Evolutionary conservation across 108 stramenopile species (phyloP), one percentile per base, ranked within the genome.

Genomic region (Chaetoceros muelleri): DNA sequence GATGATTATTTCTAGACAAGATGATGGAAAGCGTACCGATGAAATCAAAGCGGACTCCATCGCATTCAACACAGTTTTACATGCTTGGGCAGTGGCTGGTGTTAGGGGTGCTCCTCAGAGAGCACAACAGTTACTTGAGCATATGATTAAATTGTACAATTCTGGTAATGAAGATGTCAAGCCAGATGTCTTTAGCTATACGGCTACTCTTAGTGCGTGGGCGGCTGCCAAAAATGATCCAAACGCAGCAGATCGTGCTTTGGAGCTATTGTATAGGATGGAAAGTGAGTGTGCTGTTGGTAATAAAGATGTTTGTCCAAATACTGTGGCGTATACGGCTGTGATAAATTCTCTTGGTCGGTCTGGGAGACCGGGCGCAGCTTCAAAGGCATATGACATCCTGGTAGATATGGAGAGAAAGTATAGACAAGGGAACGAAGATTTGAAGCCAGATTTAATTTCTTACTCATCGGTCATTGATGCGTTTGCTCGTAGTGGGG

Each of bases 141-240:
- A 85, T 61, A 91, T 91, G 90, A 83, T 85, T 55, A 85, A 87
- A 52, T 78, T 91, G 21, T 84, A 82, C 54, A 76, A 77, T 25
- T 70, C 81, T 24, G 85, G 85, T 1, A 84, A 91, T 64, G 62
- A 69, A 45, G 84, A 79, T 18, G 85, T 87, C 13, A 86, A 86
- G 61, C 90, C 90, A 2, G 90, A 91, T 55, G 82, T 79, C 1
- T 84, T 82, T 71, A 85, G 82, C 0, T 91, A 87, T 78, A 91
- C 87, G 64, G 86, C 89, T 19, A 56, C 79, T 31, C 61, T 69
- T 28, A 79, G 69, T 66, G 72, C 65, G n/a, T 70, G 70, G 24
- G 71, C 25, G 21, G 19, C 1, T 2, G 25, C 20, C 13, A 21
- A 7, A 22, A 3, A 25, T 18, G 44, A 64, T 28, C 23, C 28